phyloP scores from a whole-genome alignment of 192 early-diverging fungal species.

The Rhizoclosmatium globosum region DNA sequence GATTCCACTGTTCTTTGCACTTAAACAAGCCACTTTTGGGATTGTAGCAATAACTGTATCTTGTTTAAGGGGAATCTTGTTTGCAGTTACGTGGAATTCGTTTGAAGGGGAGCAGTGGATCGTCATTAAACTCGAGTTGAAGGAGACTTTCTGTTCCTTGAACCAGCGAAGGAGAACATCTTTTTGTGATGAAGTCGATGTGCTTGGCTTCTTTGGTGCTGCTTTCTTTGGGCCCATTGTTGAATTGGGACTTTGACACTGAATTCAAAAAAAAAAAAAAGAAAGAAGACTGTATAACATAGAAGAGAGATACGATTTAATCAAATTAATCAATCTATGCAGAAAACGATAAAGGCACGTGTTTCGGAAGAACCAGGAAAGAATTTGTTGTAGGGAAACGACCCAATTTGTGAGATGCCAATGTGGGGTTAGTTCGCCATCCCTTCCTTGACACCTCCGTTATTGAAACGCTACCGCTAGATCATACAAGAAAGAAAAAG shows the following conservation, averaged over 20 bases:
- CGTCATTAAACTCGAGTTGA: neutral
- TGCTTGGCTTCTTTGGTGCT: neutral
- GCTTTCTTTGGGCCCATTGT: neutral
- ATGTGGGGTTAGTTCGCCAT: too few relatives aligned
- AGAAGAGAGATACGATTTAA: too few relatives aligned
- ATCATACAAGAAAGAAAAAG: too few relatives aligned
- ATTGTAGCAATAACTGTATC: conserved; percentile 56
- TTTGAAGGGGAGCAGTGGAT: neutral
- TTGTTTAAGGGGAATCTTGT: neutral
- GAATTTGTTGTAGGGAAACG: too few relatives aligned
- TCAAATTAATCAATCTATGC: too few relatives aligned
- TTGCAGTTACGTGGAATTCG: neutral
- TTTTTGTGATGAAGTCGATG: neutral
- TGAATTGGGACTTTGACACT: neutral
- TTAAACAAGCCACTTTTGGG: conserved; percentile 81
- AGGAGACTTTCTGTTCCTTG: conserved; percentile 13
- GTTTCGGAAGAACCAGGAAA: too few relatives aligned
- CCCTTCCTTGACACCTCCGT: too few relatives aligned
- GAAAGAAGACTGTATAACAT: too few relatives aligned
- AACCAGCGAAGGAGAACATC: conserved; percentile 8
- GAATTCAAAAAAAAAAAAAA: conserved; percentile 12
- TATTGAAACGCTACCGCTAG: too few relatives aligned
- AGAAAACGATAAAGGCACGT: too few relatives aligned
- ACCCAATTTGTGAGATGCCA: too few relatives aligned
- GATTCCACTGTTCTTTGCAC: conserved; percentile 73